These are phyloP conservation scores for Pichia insulana DNA, from an alignment of 805 yeast species.

Conservation along the genomic window DNA sequence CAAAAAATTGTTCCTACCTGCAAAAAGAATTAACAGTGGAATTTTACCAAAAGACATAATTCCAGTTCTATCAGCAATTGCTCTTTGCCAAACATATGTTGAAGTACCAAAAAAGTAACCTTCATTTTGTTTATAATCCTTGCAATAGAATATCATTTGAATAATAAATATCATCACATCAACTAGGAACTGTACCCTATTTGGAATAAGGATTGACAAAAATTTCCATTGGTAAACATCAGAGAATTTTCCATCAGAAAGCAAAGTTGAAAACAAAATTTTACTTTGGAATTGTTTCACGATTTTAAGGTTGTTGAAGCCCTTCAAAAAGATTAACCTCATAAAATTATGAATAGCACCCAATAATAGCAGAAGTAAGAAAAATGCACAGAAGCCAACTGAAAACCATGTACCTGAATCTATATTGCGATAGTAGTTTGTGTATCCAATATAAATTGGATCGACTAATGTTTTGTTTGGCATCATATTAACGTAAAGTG, in stretches of 20 bases:
- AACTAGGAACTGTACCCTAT: slow-evolving; percentile 27
- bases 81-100: slow-evolving; percentile 27
- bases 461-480: slow-evolving; percentile 10
- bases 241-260: slow-evolving; percentile 17
- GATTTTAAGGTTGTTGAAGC: slow-evolving; percentile 11
- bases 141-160: slow-evolving; percentile 18
- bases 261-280: slow-evolving; percentile 33
- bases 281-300: slow-evolving; percentile 28
- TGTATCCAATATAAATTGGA: slow-evolving; percentile 9
- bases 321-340: slow-evolving; percentile 23
- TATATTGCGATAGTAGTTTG: slow-evolving; percentile 15
- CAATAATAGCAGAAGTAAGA: slow-evolving; percentile 31
- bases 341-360: slow-evolving; percentile 29
- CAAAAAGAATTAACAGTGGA: slow-evolving; percentile 36
- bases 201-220: slow-evolving; percentile 22
- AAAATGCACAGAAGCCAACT: slow-evolving; percentile 30
- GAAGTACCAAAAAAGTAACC: slow-evolving; percentile 24
- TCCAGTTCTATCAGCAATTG: slow-evolving; percentile 31
- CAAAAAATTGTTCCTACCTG: slow-evolving; percentile 40
- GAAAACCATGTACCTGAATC: slow-evolving; percentile 28
- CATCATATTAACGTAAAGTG: slow-evolving; percentile 13
- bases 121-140: slow-evolving; percentile 11
- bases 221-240: slow-evolving; percentile 13
- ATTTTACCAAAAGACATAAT: slow-evolving; percentile 31
- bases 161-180: slow-evolving; percentile 20